Conservation (phyloP, 345 rosid species). For the Hevea brasiliensis region DNA sequence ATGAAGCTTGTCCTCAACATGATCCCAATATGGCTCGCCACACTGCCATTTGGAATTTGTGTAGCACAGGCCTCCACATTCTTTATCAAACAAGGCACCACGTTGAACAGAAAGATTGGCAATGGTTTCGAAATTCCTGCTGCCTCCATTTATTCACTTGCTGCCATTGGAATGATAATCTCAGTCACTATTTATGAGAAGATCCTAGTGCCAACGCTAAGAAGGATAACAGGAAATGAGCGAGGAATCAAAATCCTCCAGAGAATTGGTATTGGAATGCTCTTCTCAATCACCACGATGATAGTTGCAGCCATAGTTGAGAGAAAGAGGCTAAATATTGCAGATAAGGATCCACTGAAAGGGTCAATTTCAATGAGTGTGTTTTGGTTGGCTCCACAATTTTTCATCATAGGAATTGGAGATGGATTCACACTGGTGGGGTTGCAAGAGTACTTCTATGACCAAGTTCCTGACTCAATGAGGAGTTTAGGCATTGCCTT, state of each 20-base stretch:
- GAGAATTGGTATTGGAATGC: constrained; percentile 86
- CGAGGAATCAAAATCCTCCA: constrained; percentile 83
- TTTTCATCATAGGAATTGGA: constrained; percentile 62
- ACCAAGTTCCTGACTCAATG: constrained; percentile 96
- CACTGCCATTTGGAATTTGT: constrained; percentile 73
- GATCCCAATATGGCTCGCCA: constrained; percentile 82
- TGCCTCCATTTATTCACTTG: constrained; percentile 49
- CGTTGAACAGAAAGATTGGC: constrained; percentile 43
- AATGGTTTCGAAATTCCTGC: constrained; percentile 56
- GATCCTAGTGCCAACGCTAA: constrained; percentile 45
- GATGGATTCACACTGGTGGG: constrained; percentile 82
- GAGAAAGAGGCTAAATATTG: constrained; percentile 43
- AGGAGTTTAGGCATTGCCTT: constrained; percentile 91
- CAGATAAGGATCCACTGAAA: constrained; percentile 27
- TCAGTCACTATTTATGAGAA: constrained; percentile 58
- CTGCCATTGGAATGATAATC: constrained; percentile 58
- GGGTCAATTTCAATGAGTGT: constrained; percentile 67
- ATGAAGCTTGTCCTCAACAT: constrained; percentile 80
- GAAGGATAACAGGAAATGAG: constrained; percentile 54
- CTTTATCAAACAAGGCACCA: constrained; percentile 82
- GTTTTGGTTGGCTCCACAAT: constrained; percentile 86
- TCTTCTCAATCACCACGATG: constrained; percentile 66
- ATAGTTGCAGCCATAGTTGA: constrained; percentile 74
- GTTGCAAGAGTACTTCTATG: constrained; percentile 85
- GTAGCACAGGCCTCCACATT: constrained; percentile 77